A percentile compares a stretch with the other conserved stretches of the same genome.
Conservation (phyloP, 2,329 filamentous ascomycete species). For the Sclerotinia spermophila region DNA sequence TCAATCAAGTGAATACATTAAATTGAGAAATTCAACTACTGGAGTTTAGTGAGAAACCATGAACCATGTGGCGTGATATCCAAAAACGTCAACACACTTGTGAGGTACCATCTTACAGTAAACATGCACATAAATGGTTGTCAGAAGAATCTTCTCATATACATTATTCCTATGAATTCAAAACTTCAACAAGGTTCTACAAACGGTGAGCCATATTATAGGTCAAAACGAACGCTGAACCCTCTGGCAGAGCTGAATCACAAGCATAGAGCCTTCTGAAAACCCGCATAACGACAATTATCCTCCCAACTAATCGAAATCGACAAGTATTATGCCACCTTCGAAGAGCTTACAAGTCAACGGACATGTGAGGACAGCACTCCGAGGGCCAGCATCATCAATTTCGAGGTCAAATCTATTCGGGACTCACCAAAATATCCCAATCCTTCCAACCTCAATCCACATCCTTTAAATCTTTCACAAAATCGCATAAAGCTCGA, state of each 20-base stretch:
- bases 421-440: neutral
- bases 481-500: neutral
- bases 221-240: neutral
- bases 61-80: neutral
- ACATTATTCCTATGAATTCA: neutral
- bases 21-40: neutral
- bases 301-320: neutral
- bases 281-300: neutral
- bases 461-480: neutral
- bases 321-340: neutral
- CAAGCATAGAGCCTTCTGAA: neutral
- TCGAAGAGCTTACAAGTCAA: neutral
- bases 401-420: neutral
- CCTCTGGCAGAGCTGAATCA: neutral
- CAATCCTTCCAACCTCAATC: neutral
- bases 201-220: neutral
- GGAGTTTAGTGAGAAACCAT: neutral
- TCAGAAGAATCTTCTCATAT: fast-evolving
- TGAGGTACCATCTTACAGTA: neutral
- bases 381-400: neutral
- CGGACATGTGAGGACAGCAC: neutral
- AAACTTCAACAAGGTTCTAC: neutral
- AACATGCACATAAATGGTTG: neutral
- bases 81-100: neutral
- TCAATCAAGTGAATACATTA: neutral